Conservation (phyloP, 768 basidiomycete species). For the Crucibulum laeve region DNA sequence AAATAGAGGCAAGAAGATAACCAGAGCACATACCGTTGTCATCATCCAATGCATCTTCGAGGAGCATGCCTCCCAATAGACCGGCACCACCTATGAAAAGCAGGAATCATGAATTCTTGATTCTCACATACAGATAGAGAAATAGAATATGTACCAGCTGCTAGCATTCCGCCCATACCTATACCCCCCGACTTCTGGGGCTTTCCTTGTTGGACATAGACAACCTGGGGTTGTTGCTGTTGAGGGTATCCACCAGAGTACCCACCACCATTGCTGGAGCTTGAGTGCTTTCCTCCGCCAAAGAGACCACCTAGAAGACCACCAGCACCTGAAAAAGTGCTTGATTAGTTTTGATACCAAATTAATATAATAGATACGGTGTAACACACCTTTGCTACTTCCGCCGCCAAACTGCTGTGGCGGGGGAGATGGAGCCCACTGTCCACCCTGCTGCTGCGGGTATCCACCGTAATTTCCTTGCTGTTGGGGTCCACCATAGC, state of each 20-base stretch:
- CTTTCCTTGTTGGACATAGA: slow-evolving; percentile 29
- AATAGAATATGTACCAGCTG: slow-evolving; percentile 41
- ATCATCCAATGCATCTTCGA: slow-evolving; percentile 34
- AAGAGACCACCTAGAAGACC: slow-evolving; percentile 2
- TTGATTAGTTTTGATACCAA: not conserved
- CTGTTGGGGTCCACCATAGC: slow-evolving; percentile 18
- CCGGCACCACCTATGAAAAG: slow-evolving; percentile 52
- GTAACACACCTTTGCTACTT: not conserved
- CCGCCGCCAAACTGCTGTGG: not conserved
- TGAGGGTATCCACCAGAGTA: slow-evolving; percentile 25
- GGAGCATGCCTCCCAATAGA: slow-evolving; percentile 57
- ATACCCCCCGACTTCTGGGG: slow-evolving; percentile 41
- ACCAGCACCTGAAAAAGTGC: not conserved
- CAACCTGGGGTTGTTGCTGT: slow-evolving; percentile 26
- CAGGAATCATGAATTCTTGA: too few relatives aligned
- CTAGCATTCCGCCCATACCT: slow-evolving; percentile 43
- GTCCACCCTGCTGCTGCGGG: slow-evolving; percentile 1
- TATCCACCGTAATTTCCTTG: slow-evolving; percentile 3
- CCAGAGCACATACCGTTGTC: slow-evolving; percentile 3
- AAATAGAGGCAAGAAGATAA: not conserved
- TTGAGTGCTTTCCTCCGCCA: not conserved
- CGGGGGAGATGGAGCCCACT: not conserved
- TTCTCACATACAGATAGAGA: too few relatives aligned
- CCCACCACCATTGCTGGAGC: slow-evolving; percentile 16
- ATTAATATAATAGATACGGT: not conserved